Evolutionary conservation across 371 early-diverging fungal species (phyloP), one percentile per base, ranked within the genome.

Genomic region (Syncephalis plumigaleata): DNA sequence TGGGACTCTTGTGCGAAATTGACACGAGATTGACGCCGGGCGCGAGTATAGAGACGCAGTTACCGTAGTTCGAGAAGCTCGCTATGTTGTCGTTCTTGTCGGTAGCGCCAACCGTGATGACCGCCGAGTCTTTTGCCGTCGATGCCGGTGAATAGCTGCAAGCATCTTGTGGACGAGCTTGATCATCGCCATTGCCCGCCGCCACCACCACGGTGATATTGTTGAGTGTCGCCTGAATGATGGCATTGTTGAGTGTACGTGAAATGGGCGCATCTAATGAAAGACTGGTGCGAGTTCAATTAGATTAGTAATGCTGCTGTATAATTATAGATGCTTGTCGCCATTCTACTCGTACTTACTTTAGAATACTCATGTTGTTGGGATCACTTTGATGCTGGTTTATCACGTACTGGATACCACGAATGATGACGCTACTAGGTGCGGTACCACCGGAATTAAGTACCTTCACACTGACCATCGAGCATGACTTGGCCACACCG

Each of bases 391-490:
- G 31, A 11, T 51, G 31, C 31, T 31, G 31, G 11, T 11, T 31
- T 4, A 31, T 31, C 31, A 31, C 65, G 71, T 74, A 89, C 52
- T 83, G 77, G 24, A 89, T 58, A 38, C 84, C 90, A 25, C 66
- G 66, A 27, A 86, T 66, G 15, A 89, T 67, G 45, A 63, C 71
- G 1, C 75, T 68, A 47, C 67, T 67, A 8, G 73, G 61, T 18
- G 87, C 87, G 11, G 55, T 55, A 16, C 89, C 87, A 13, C 59
- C 50, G 20, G 58, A 52, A 52, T 70, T 60, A 15, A 94, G 63
- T 13, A 92, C 89, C 63, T 90, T 86, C 37, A 91, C 89, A 49
- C 83, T 80, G 36, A 89, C 69, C 21, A 94, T 43, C 18, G 58
- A 73, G 36, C 71, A 81, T 50, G 87, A 82, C 46, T 56, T 56